Evolutionary conservation across 225 moss, liverwort and hornwort genomes (phyloP), one percentile per base, ranked within the genome.

Genomic region (Sphagnum contortum): DNA sequence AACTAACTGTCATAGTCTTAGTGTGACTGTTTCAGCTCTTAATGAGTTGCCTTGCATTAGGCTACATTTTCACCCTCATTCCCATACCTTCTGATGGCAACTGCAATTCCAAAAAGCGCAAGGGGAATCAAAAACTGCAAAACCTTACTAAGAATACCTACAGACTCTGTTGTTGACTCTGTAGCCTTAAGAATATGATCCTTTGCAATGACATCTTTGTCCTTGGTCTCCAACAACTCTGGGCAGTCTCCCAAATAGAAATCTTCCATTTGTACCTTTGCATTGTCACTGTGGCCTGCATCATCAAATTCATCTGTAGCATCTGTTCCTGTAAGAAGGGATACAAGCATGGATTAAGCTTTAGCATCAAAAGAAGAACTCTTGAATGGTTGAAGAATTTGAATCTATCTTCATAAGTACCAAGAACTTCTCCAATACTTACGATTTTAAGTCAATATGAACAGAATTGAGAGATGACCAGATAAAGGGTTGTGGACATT

Each of bases 291-390:
- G 77, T 91, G 90, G 5, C 88, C 90, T 2, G 80, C 77, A 52
- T 91, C 88, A 0, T 85, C 81, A 65, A 91, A 91, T 4, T 91
- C 88, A 9, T 63, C 83, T 0, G 85, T 81, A 9, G 88, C 88
- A 75, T 91, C 91, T 69, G 66, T 48, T 14, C 91, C 88, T 79
- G 74, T 46, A 76, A 60, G 55, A 7, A 44, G 50, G 10, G 4
- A 10, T 4, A 14, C 3, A 3, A 8, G 12, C 63, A 8, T 8
- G 44, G 10, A 45, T 5, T 49, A 45, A 48, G 9, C 49, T 63
- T 4, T 46, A 47, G 49, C 10, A 12, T 12, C 8, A 3, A 66
- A 0, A 29, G 29, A 29, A 29, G 29, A 29, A 29, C 29, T 29
- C 29, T 29, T 29, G 29, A 29, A 29, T 29, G 29, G 29, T 29